Evolutionary conservation across 139 green algal species (phyloP).

Genomic region (Micractinium sp.): DNA sequence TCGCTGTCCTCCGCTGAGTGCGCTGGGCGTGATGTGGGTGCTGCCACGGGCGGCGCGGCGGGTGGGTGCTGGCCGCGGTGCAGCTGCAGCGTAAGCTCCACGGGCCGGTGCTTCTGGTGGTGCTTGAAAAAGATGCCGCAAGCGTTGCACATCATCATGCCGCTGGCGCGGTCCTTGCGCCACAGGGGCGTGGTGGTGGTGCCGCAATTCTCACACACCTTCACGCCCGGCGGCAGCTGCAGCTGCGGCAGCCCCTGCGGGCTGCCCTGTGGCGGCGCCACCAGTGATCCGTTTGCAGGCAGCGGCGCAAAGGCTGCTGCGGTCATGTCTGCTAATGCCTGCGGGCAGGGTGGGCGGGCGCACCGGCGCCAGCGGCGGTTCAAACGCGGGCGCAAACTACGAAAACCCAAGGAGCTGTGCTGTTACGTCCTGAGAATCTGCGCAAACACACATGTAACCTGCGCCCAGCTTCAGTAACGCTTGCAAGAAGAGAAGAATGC

Average conservation of each 20-base stretch:
- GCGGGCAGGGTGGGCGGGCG: too few species aligned
- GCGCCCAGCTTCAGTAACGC: too few species aligned
- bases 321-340: not conserved
- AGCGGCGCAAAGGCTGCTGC: not conserved
- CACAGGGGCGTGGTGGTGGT: conserved; percentile 77
- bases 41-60: not conserved
- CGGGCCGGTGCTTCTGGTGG: conserved; percentile 64
- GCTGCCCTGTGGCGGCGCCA: not conserved
- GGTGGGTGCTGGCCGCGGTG: not conserved
- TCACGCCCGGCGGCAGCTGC: conserved; percentile 20
- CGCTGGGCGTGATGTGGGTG: not conserved
- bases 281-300: not conserved
- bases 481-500: too few species aligned
- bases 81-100: conserved; percentile 30
- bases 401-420: too few species aligned
- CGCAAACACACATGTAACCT: too few species aligned
- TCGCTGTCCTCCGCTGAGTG: conserved; percentile 1
- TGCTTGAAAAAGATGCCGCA: conserved; percentile 64
- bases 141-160: conserved; percentile 77
- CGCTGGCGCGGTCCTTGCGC: conserved; percentile 64
- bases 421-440: too few species aligned
- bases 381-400: not conserved
- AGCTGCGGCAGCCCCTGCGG: not conserved
- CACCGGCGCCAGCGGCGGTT: not conserved
- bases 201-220: conserved; percentile 72